Conservation (phyloP, 192 early-diverging fungal species). For the Lobosporangium transversale region DNA sequence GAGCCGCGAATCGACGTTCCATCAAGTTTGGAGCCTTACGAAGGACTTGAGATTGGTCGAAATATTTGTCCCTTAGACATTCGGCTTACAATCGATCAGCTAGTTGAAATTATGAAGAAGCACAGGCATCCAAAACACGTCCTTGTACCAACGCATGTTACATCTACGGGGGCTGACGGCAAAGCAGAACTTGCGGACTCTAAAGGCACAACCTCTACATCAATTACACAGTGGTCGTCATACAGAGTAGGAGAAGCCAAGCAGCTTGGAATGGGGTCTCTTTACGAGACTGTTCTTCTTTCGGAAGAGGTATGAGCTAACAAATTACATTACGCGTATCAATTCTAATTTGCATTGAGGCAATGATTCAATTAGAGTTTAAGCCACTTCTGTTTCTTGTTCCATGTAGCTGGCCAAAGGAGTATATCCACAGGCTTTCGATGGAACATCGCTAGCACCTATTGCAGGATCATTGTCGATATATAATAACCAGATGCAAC, state of each 20-base stretch:
- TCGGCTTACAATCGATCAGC: conserved; percentile 44
- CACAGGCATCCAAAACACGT: conserved; percentile 43
- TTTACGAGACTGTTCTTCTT: conserved; percentile 43
- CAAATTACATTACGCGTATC: no score
- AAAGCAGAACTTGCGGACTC: conserved; percentile 21
- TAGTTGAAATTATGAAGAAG: conserved; percentile 41
- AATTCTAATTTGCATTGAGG: no score
- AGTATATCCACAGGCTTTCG: conserved; percentile 44
- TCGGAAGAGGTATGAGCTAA: conserved; percentile 37
- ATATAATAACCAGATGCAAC: conserved; percentile 51
- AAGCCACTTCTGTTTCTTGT: neutral
- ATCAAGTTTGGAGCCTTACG: conserved; percentile 43
- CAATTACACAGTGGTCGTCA: conserved; percentile 27
- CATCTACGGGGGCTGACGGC: conserved; percentile 14
- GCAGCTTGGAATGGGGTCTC: conserved; percentile 42
- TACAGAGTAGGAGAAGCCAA: conserved; percentile 36
- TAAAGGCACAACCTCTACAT: conserved; percentile 26
- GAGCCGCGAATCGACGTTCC: conserved; percentile 51
- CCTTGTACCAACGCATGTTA: conserved; percentile 30
- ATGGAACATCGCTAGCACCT: conserved; percentile 30
- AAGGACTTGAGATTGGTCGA: conserved; percentile 46
- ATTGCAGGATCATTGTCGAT: conserved; percentile 46
- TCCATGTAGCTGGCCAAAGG: conserved; percentile 35
- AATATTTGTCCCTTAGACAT: conserved; percentile 46
- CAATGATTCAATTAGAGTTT: neutral